These are phyloP conservation scores for Hortiboletus campestris DNA, from an alignment of 768 basidiomycete genomes.

Conservation along the genomic window DNA sequence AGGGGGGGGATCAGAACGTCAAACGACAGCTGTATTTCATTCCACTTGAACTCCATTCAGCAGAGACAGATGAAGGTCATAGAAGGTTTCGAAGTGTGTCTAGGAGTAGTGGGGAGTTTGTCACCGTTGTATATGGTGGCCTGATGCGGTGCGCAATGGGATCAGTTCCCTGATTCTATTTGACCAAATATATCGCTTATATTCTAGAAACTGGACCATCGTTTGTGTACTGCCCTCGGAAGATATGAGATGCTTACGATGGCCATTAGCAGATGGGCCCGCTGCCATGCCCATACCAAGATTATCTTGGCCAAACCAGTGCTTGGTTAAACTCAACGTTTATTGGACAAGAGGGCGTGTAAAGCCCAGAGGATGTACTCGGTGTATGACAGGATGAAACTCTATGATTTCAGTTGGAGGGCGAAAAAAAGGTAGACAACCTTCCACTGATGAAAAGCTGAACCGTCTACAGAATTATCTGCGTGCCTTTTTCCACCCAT, in stretches of 20 bases:
- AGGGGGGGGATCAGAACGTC: conserved; percentile 6
- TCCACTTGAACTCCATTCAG: neutral
- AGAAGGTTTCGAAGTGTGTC: neutral
- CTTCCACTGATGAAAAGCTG: neutral
- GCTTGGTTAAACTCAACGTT: neutral
- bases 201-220: conserved; percentile 1
- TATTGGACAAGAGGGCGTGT: neutral
- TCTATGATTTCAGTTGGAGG: neutral
- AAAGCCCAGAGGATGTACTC: neutral
- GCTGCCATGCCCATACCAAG: neutral
- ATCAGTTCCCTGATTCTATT: neutral
- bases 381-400: neutral
- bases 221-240: neutral
- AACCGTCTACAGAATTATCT: neutral
- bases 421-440: neutral
- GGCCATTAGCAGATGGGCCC: neutral
- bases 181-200: neutral
- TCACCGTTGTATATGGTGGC: neutral
- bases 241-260: neutral
- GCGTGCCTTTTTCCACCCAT: conserved; percentile 21
- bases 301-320: neutral
- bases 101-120: neutral
- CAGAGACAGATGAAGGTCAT: neutral
- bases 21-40: neutral
- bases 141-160: neutral